Conservation (phyloP, 345 rosid species). For the Ricinus communis region DNA sequence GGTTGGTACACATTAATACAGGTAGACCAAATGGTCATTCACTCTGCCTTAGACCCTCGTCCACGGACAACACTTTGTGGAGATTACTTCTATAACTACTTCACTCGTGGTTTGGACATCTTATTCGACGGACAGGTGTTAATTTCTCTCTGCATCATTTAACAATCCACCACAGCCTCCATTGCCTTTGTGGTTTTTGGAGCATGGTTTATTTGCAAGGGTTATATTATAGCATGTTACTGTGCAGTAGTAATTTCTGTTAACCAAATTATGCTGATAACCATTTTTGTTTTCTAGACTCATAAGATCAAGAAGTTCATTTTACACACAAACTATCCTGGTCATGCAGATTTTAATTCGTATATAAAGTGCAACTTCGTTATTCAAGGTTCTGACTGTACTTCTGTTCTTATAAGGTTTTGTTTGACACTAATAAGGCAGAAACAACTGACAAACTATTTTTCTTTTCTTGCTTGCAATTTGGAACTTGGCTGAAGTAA, state of each 20-base stretch:
- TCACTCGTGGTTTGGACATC: constrained; percentile 92
- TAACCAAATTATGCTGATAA: constrained; percentile 7
- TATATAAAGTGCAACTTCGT: constrained; percentile 92
- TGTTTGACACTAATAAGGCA: not conserved
- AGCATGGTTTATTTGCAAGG: not conserved
- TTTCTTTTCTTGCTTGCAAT: constrained; percentile 34
- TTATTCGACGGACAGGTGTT: constrained; percentile 94
- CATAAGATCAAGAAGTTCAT: constrained; percentile 94
- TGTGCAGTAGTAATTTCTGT: not conserved
- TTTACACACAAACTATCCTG: constrained; percentile 93
- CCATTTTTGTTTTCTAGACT: constrained; percentile 52
- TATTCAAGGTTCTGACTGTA: constrained; percentile 50
- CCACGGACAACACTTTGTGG: constrained; percentile 86
- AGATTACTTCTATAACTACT: constrained; percentile 94
- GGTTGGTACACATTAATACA: constrained; percentile 30
- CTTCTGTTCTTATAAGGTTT: constrained; percentile 15
- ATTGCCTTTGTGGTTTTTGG: not conserved
- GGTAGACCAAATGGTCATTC: constrained; percentile 99
- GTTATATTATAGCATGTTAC: too few relatives aligned
- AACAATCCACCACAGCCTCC: not conserved
- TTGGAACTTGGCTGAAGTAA: constrained; percentile 48
- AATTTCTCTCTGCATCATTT: not conserved
- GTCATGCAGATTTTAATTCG: constrained; percentile 96
- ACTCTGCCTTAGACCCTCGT: constrained; percentile 82
- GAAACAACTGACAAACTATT: constrained; percentile 15